phyloP scores from a whole-genome alignment of 805 yeast species.

The Ogataea wickerhamii region DNA sequence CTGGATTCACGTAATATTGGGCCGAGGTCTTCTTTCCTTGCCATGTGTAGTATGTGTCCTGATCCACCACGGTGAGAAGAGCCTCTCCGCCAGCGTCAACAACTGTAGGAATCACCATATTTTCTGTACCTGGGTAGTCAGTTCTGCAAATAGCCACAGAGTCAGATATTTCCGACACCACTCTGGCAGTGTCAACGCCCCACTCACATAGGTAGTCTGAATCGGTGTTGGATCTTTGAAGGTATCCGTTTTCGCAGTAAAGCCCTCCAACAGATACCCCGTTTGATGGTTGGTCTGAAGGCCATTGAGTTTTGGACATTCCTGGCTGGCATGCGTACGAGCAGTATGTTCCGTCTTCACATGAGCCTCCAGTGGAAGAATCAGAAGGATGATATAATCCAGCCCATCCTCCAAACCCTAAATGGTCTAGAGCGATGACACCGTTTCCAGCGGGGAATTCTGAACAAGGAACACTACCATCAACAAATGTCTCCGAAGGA shows the following conservation, averaged over 20 bases:
- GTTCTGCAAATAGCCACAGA: slow-evolving; percentile 70
- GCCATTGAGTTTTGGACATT: slow-evolving; percentile 82
- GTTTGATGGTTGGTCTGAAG: slow-evolving; percentile 57
- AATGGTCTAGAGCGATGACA: slow-evolving; percentile 68
- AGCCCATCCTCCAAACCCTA: slow-evolving; percentile 74
- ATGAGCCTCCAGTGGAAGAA: slow-evolving; percentile 49
- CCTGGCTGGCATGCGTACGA: slow-evolving; percentile 78
- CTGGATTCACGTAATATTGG: slow-evolving; percentile 73
- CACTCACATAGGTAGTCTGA: slow-evolving; percentile 58
- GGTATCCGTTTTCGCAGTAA: slow-evolving; percentile 53
- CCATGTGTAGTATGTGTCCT: slow-evolving; percentile 59
- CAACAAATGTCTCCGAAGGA: slow-evolving; percentile 63
- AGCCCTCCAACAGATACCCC: slow-evolving; percentile 76
- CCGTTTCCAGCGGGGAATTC: slow-evolving; percentile 80
- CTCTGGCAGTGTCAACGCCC: slow-evolving; percentile 55
- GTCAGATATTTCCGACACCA: slow-evolving; percentile 46
- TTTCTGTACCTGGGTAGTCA: slow-evolving; percentile 80
- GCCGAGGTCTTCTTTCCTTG: slow-evolving; percentile 61
- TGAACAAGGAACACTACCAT: slow-evolving; percentile 66
- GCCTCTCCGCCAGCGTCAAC: slow-evolving; percentile 49
- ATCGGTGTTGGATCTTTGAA: slow-evolving; percentile 56
- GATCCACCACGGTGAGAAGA: slow-evolving; percentile 59
- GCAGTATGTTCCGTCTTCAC: slow-evolving; percentile 68
- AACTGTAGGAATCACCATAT: slow-evolving; percentile 71
- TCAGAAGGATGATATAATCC: slow-evolving; percentile 30